Evolutionary conservation across 305 asterid genomes (phyloP).

Genomic region (Euphrasia arctica): DNA sequence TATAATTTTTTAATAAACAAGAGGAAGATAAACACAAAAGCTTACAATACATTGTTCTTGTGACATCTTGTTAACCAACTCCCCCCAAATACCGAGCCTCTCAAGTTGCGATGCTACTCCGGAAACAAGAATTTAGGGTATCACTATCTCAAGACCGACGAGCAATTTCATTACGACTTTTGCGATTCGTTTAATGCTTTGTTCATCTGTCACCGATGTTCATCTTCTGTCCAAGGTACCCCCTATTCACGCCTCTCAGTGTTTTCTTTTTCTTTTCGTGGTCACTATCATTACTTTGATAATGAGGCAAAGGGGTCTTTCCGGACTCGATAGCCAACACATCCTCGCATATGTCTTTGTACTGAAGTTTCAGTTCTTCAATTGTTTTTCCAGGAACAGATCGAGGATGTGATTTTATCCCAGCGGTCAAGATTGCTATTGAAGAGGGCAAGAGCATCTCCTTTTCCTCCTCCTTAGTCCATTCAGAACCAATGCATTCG

Average conservation of each 20-base stretch:
- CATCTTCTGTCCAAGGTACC: slow-evolving; percentile 32
- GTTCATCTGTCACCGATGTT: slow-evolving; percentile 21
- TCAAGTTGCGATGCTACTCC: too few species aligned
- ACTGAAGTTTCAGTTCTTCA: slow-evolving; percentile 29
- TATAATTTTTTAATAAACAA: too few species aligned
- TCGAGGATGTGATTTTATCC: slow-evolving; percentile 18
- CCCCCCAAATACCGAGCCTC: too few species aligned
- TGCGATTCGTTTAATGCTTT: too few species aligned
- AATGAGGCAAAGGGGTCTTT: slow-evolving; percentile 19
- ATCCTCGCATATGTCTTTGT: slow-evolving; percentile 21
- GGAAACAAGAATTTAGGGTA: too few species aligned
- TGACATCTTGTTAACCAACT: too few species aligned
- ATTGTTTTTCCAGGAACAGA: slow-evolving; percentile 32
- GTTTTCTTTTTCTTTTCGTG: slow-evolving; percentile 16
- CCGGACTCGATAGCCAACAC: slow-evolving; percentile 26
- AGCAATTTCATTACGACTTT: too few species aligned
- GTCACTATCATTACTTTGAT: not conserved
- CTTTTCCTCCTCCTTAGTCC: slow-evolving; percentile 34
- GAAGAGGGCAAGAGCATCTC: slow-evolving; percentile 20
- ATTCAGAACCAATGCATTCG: slow-evolving; percentile 5
- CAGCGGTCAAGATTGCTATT: slow-evolving; percentile 17
- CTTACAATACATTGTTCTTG: too few species aligned
- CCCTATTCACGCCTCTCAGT: slow-evolving; percentile 17
- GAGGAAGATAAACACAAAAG: too few species aligned
- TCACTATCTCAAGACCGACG: too few species aligned